Percentiles rank a stretch among this genome's conserved stretches.
Conservation (phyloP, 2,329 filamentous ascomycete genomes). For the Lecanicillium sp. region DNA sequence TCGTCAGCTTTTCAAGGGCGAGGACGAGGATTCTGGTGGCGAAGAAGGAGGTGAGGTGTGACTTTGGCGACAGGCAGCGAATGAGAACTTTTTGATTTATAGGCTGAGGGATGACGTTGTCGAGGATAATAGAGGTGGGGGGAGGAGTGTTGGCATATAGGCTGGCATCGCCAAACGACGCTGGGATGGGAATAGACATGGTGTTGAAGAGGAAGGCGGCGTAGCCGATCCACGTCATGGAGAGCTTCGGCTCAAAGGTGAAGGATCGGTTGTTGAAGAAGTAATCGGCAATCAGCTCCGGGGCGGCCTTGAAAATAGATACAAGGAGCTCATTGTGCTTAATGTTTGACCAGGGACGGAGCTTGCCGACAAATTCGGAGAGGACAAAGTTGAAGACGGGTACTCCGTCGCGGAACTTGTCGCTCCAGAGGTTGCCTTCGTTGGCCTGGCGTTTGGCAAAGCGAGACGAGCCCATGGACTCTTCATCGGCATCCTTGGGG, state of each 20-base stretch:
- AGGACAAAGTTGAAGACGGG: conserved; percentile 74
- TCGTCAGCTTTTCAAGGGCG: conserved; percentile 69
- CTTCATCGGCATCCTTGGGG: conserved; percentile 58
- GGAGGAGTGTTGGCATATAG: conserved; percentile 62
- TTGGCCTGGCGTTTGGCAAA: conserved; percentile 40
- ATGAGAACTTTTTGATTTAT: conserved; percentile 72
- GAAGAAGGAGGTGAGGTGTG: conserved; percentile 76
- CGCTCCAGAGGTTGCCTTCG: conserved; percentile 62
- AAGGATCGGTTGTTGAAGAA: conserved; percentile 76
- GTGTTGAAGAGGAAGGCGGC: conserved; percentile 80
- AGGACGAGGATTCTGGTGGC: conserved; percentile 71
- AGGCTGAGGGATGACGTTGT: conserved; percentile 78
- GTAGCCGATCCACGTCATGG: conserved; percentile 91
- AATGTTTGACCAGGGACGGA: conserved; percentile 76
- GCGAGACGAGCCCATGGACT: conserved; percentile 23
- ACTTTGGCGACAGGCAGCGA: conserved; percentile 70
- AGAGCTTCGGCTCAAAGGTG: conserved; percentile 83
- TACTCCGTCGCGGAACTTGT: conserved; percentile 57
- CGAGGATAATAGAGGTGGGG: conserved; percentile 69
- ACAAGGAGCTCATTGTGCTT: conserved; percentile 77
- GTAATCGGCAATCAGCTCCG: conserved; percentile 83
- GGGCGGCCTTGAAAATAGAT: conserved; percentile 70
- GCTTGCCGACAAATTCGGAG: conserved; percentile 67
- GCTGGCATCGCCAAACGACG: conserved; percentile 59
- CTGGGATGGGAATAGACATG: conserved; percentile 66